Evolutionary conservation across 2,329 filamentous ascomycete species (phyloP), one percentile per base, ranked within the genome.

Genomic region (Aureobasidium sp.): DNA sequence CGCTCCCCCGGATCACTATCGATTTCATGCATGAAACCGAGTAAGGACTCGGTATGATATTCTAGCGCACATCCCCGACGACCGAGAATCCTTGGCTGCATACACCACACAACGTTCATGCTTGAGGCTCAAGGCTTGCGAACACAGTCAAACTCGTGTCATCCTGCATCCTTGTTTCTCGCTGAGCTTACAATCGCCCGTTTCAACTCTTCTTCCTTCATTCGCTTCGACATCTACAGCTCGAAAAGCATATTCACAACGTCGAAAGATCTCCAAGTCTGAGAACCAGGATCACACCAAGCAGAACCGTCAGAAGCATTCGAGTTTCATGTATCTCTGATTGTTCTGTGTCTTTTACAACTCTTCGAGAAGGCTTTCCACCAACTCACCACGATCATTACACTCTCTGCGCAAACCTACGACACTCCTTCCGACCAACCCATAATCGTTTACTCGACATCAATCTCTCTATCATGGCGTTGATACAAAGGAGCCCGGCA

Each of bases 11-110:
- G 43, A 47, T 40, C 55, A 58, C 55, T 58, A 58, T 58, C 35
- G 43, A 58, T 49, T 49, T 40, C 55, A 58, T 58, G 55, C 55
- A 58, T 49, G 55, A 47, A 58, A 49, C 55, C 55, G 55, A 40
- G 38, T 42, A 57, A 57, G 54, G 54, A 43, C 37, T 47, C 43
- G 42, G 43, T 49, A 58, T 58, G 43, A 58, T 47, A 58, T 58
- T 58, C 38, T 58, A 58, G 55, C 43, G 55, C 33, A 40, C 55
- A 47, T 47, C 55, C 43, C 43, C 42, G 55, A 58, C 42, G 55
- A 58, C 55, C 55, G 29, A 49, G n/a, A 43, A 58, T 43, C 21
- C 55, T 58, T 47, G 55, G 55, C 55, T 49, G 55, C 55, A 58
- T 49, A 49, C 55, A 49, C 55, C 53, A 57, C 21, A 45, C 53